A percentile compares a stretch with the other conserved stretches of the same genome.
phyloP scores from a whole-genome alignment of 345 rosid genomes.

The Hibiscus trionum region DNA sequence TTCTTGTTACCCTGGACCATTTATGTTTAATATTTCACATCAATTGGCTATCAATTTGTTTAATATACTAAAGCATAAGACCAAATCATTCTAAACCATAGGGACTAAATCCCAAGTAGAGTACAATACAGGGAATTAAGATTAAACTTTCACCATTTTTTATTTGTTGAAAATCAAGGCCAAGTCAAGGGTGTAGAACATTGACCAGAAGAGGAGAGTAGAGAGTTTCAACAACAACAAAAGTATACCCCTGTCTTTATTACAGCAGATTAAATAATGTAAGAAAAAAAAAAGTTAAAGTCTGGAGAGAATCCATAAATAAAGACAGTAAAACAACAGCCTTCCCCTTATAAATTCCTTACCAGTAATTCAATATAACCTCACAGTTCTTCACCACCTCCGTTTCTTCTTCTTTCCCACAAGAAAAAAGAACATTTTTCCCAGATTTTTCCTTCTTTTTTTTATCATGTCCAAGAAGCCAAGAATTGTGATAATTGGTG shows the following conservation, averaged over 20 bases:
- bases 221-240: constrained; percentile 17
- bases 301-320: neutral
- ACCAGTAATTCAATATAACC: constrained; percentile 20
- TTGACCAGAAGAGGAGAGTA: no score
- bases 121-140: no score
- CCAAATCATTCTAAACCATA: no score
- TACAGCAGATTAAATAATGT: constrained; percentile 9
- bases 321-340: neutral
- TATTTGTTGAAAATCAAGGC: no score
- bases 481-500: constrained; percentile 82
- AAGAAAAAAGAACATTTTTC: neutral
- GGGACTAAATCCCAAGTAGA: no score
- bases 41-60: no score
- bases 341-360: constrained; percentile 34
- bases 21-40: no score
- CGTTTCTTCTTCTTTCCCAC: neutral
- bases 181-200: no score
- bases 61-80: no score
- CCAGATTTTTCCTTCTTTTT: neutral
- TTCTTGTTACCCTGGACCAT: no score
- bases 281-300: neutral
- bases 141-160: no score
- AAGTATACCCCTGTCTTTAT: constrained; percentile 53
- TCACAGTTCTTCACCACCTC: constrained; percentile 16
- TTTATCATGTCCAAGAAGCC: constrained; percentile 71